These are phyloP conservation scores for Globisporangium barbulae DNA, from an alignment of 352 stramenopile genomes.

Conservation along the genomic window DNA sequence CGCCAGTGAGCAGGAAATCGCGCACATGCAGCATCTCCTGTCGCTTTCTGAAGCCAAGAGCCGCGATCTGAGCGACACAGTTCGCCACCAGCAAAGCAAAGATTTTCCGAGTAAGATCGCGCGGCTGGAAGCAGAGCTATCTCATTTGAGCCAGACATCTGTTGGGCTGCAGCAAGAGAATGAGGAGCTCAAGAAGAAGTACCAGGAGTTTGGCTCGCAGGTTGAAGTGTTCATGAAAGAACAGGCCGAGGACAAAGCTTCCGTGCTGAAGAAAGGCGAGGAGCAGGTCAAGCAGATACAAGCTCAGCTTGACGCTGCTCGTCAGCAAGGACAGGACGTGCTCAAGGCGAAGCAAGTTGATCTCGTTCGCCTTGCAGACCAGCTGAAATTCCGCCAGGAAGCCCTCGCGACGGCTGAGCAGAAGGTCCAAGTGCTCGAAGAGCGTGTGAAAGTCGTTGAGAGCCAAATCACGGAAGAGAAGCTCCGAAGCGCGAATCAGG, in stretches of 20 bases:
- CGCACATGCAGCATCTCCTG: conserved; percentile 54
- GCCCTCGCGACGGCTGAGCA: conserved; percentile 46
- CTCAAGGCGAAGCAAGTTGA: conserved; percentile 58
- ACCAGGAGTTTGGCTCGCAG: conserved; percentile 69
- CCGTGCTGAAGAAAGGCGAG: conserved; percentile 28
- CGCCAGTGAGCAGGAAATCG: conserved; percentile 44
- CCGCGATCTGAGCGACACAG: conserved; percentile 32
- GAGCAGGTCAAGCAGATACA: conserved; percentile 35
- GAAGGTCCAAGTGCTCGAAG: conserved; percentile 37
- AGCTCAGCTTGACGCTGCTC: conserved; percentile 32
- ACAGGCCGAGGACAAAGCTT: conserved; percentile 47
- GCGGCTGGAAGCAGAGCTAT: conserved; percentile 47
- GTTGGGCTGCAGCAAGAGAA: conserved; percentile 42
- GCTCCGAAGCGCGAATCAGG: conserved; percentile 31
- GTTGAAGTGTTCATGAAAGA: conserved; percentile 76
- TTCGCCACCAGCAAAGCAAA: conserved; percentile 41
- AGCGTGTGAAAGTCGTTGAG: conserved; percentile 30
- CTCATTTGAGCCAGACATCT: conserved; percentile 32
- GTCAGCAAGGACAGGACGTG: conserved; percentile 34
- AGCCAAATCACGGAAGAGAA: conserved; percentile 41
- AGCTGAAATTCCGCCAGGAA: conserved; percentile 63
- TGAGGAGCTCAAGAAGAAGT: conserved; percentile 55
- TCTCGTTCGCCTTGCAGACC: conserved; percentile 38
- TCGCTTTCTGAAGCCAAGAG: conserved; percentile 42
- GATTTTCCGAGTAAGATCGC: conserved; percentile 49